These are phyloP conservation scores for Diaporthe helianthi DNA, from an alignment of 2,329 filamentous ascomycete species.

Conservation along the genomic window DNA sequence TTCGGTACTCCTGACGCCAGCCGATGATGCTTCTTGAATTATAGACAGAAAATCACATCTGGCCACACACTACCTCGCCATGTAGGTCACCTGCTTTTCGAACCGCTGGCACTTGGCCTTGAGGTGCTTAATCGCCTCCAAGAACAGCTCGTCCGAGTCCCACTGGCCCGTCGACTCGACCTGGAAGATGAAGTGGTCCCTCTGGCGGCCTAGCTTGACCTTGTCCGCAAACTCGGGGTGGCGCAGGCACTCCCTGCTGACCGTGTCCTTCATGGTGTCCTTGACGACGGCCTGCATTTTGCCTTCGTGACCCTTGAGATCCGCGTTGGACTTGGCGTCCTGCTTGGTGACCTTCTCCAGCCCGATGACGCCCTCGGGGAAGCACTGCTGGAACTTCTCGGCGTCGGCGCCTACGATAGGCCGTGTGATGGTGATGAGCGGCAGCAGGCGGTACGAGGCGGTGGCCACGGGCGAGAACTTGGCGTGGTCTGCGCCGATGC, in stretches of 20 bases:
- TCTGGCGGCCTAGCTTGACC: constrained; percentile 86
- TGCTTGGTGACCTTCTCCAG: constrained; percentile 78
- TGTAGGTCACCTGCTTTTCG: constrained; percentile 73
- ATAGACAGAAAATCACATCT: constrained; percentile 7
- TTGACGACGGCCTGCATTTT: constrained; percentile 87
- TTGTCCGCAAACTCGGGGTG: constrained; percentile 95
- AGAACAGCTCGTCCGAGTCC: constrained; percentile 90
- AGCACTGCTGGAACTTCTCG: constrained; percentile 88
- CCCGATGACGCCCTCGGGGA: constrained; percentile 85
- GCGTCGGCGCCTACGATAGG: constrained; percentile 90
- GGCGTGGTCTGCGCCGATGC: constrained; percentile 90
- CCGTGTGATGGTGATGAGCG: constrained; percentile 80
- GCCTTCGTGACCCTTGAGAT: constrained; percentile 77
- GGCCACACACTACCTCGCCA: constrained; percentile 56
- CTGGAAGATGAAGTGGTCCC: constrained; percentile 97
- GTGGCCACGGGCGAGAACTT: constrained; percentile 98
- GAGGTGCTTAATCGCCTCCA: constrained; percentile 85
- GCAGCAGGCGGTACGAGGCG: constrained; percentile 89
- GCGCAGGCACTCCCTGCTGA: constrained; percentile 89
- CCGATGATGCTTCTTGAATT: constrained; percentile 35
- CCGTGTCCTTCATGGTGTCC: constrained; percentile 92
- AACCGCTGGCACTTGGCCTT: constrained; percentile 83
- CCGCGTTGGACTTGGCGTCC: constrained; percentile 63
- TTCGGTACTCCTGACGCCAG: constrained; percentile 33
- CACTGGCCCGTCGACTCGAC: constrained; percentile 96